A percentile compares a stretch with the other conserved stretches of the same genome.
Conservation (phyloP, 2,329 filamentous ascomycete species). For the Trichoderma sp. region DNA sequence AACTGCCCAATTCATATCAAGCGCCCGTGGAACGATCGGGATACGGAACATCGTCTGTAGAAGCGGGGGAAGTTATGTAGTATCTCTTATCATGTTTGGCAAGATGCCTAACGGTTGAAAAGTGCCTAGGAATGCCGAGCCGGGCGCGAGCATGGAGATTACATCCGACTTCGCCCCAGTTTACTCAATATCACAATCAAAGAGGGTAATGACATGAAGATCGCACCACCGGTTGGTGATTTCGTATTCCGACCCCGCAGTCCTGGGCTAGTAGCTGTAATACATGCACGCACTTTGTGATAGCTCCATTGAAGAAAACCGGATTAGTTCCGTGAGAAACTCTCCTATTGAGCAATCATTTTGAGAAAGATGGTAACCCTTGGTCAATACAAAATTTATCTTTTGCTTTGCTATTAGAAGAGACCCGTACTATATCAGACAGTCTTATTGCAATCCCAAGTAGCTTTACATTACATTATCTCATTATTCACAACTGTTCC, state of each 20-base stretch:
- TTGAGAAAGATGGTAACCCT: not conserved
- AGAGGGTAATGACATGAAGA: not conserved
- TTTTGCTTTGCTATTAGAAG: not conserved
- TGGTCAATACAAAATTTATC: not conserved
- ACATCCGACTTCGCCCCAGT: not conserved
- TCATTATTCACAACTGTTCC: not conserved
- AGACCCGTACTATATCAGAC: not conserved
- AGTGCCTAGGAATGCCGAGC: not conserved
- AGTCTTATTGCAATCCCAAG: not conserved
- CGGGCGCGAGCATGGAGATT: not conserved
- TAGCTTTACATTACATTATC: not conserved
- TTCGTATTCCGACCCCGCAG: not conserved
- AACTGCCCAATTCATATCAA: conserved; percentile 18
- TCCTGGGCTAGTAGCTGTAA: not conserved
- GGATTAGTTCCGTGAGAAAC: not conserved
- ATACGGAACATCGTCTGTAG: not conserved
- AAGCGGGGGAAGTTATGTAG: conserved; percentile 6
- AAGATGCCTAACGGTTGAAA: not conserved
- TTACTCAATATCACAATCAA: not conserved
- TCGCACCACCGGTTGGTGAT: not conserved
- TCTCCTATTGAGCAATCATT: not conserved
- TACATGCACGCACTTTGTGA: not conserved
- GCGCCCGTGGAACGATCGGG: conserved; percentile 7
- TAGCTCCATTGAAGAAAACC: not conserved
- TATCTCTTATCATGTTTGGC: not conserved